Conservation (phyloP, 345 rosid species). For the Rhodamnia argentea region DNA sequence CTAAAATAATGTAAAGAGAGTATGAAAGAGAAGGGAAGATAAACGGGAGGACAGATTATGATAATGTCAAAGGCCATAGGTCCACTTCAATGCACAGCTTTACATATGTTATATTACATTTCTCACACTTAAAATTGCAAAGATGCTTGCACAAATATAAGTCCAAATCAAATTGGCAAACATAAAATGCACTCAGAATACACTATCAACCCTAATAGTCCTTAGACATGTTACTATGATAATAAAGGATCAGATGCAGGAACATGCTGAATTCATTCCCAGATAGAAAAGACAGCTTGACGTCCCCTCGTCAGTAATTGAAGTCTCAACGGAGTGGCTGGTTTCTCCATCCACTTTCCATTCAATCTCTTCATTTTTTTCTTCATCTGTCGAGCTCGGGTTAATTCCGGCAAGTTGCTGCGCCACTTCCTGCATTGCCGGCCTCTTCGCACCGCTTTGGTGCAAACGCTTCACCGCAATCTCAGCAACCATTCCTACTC, state of each 20-base stretch:
- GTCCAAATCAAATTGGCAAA: neutral
- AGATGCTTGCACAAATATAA: neutral
- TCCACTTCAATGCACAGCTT: neutral
- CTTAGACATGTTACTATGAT: neutral
- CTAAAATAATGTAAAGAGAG: neutral
- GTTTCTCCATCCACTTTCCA: fast-evolving
- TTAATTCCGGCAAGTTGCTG: neutral
- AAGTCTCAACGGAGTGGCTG: no score
- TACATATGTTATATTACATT: neutral
- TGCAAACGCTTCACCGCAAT: neutral
- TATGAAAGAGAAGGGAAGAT: neutral
- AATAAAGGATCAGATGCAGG: neutral
- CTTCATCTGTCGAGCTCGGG: neutral
- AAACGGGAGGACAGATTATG: neutral
- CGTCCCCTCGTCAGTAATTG: neutral
- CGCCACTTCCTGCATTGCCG: neutral
- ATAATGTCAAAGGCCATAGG: neutral
- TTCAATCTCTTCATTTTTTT: neutral
- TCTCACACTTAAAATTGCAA: neutral
- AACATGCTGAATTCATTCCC: neutral
- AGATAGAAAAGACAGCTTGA: neutral
- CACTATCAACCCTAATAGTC: neutral
- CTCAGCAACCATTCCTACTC: neutral
- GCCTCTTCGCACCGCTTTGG: neutral
- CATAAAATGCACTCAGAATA: neutral